phyloP scores from a whole-genome alignment of 2,329 filamentous ascomycete genomes.

The Arthrobotrys musiformis region DNA sequence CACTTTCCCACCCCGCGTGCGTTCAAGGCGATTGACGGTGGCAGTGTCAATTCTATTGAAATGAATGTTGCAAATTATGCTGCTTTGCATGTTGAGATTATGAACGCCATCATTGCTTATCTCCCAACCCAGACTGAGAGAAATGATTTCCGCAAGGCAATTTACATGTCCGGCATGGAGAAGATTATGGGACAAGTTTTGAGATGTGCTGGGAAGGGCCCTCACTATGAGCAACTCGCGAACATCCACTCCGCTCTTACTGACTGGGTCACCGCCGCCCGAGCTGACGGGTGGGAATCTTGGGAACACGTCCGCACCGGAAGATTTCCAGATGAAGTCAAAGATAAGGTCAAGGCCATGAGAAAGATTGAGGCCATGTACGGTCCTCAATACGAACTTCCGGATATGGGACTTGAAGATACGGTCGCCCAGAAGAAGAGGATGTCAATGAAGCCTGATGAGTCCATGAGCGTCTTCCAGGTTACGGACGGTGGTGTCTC shows the following conservation, averaged over 20 bases:
- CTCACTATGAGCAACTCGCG: conserved; percentile 43
- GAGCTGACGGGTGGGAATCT: conserved; percentile 83
- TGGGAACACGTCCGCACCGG: conserved; percentile 51
- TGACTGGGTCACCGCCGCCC: conserved; percentile 88
- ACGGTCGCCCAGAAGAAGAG: conserved; percentile 36
- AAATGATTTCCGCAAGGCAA: conserved; percentile 79
- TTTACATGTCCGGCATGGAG: conserved; percentile 88
- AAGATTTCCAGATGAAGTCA: conserved; percentile 21
- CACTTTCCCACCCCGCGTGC: conserved; percentile 45
- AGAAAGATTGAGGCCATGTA: conserved; percentile 52
- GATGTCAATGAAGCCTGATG: conserved; percentile 34
- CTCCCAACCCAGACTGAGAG: conserved; percentile 76
- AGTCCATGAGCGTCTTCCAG: conserved; percentile 27
- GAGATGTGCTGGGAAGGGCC: conserved; percentile 69
- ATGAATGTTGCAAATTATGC: conserved; percentile 99
- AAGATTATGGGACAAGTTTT: conserved; percentile 85
- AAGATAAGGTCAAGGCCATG: conserved; percentile 43
- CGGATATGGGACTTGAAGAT: conserved; percentile 40
- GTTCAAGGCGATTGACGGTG: conserved; percentile 38
- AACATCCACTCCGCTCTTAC: conserved; percentile 84
- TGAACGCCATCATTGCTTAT: conserved; percentile 89
- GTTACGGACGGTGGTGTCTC: conserved; percentile 34
- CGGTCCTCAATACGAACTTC: conserved; percentile 46
- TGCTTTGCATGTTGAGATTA: conserved; percentile 87
- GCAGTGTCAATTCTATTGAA: conserved; percentile 79